Evolutionary conservation across 1,284 basidiomycete species (phyloP), one percentile per base, ranked within the genome.

Genomic region (Pholiota adiposa): DNA sequence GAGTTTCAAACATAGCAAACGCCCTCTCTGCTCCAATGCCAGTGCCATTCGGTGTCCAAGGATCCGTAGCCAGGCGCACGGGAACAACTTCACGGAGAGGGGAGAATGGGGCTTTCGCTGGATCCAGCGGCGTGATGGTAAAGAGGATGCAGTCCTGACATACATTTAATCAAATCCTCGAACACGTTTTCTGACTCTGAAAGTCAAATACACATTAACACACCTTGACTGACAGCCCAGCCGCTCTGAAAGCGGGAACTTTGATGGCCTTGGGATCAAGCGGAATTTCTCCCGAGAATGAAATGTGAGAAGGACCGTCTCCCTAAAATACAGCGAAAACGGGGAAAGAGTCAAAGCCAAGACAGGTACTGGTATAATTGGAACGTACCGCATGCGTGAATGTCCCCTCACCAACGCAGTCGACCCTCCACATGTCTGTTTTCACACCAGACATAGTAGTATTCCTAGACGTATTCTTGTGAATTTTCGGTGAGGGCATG

Each of bases 391-490:
- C 75, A 65, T 81, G 83, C 63, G 70, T 78, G 64, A 91, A 89
- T 3, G 72, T 73, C 3, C 81, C 89, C 65, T 87, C 84, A 18
- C 89, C 89, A 44, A 90, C 85, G 54, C 73, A 77, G 61, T 84
- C 82, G 0, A 85, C 79, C 56, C 83, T 77, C 88, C 89, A 91
- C 44, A 91, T 90, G 64, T 90, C 85, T 0, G 87, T 83, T 69
- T 86, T 89, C 16, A 83, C 82, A 0, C 78, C 79, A 2, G 72
- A 64, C 18, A 76, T 63, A 23, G 75, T 59, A 6, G 73, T 65
- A 61, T 80, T 79, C 51, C 80, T 77, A 59, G 18, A 53, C 18
- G 19, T 9, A 43, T 31, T 19, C 33, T 34, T 25, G 43, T 55
- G 12, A 19, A 25, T n/a, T 31, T 54, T 54, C 29, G 29, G 21